phyloP scores from a whole-genome alignment of 1,139 yeast species.

The Hanseniaspora sp. region DNA sequence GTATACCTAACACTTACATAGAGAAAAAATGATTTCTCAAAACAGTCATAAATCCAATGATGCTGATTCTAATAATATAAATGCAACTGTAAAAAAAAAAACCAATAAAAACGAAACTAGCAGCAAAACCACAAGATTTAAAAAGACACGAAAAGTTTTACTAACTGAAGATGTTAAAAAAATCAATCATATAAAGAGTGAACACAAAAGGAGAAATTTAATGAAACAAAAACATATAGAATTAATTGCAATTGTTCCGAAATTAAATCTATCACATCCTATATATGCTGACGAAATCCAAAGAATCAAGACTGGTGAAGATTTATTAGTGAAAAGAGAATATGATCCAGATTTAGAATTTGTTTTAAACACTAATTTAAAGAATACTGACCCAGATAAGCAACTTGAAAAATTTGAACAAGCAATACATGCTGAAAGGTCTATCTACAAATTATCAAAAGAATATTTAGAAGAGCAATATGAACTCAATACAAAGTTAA shows the following conservation, averaged over 20 bases:
- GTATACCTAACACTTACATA: no score
- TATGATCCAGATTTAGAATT: background rate
- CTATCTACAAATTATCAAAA: slow-evolving; percentile 4
- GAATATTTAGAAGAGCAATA: slow-evolving; percentile 3
- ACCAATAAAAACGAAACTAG: background rate
- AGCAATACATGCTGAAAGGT: slow-evolving; percentile 9
- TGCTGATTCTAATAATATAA: no score
- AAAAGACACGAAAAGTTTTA: slow-evolving; percentile 1
- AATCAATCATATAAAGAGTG: slow-evolving; percentile 15
- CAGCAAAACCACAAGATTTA: background rate
- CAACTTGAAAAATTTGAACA: slow-evolving; percentile 7
- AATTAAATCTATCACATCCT: slow-evolving; percentile 3
- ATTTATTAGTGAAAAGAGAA: background rate
- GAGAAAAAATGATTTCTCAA: no score
- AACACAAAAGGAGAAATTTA: slow-evolving; percentile 14
- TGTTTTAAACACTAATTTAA: background rate
- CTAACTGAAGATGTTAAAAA: slow-evolving; percentile 14
- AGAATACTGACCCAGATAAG: background rate
- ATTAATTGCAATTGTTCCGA: slow-evolving; percentile 13
- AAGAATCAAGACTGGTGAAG: background rate
- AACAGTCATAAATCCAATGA: no score
- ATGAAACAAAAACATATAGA: slow-evolving; percentile 12
- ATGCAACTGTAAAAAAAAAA: no score
- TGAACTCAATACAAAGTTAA: background rate
- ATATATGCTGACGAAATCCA: background rate